These are phyloP conservation scores for Ambrosiella xylebori DNA, from an alignment of 2,329 filamentous ascomycete genomes.

Conservation along the genomic window DNA sequence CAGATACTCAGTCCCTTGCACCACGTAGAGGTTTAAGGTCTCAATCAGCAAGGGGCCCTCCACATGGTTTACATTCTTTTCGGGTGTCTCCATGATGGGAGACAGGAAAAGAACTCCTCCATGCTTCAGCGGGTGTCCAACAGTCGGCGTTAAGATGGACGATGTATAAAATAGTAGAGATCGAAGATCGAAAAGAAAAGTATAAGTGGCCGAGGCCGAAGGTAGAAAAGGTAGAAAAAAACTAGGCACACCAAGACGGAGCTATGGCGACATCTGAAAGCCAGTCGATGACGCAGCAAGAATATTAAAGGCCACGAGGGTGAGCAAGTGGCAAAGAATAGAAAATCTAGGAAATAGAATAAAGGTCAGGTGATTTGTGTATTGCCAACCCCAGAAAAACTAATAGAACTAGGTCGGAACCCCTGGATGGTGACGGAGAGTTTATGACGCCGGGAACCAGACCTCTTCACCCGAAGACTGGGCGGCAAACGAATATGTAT, in stretches of 20 bases:
- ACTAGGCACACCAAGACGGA: not conserved
- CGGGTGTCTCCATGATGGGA: not conserved
- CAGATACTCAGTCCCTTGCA: conserved; percentile 15
- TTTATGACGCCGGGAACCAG: not conserved
- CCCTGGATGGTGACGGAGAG: not conserved
- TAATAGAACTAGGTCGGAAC: not conserved
- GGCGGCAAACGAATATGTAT: conserved; percentile 2
- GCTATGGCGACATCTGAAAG: too few relatives aligned
- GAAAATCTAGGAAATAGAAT: too few relatives aligned
- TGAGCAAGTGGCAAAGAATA: too few relatives aligned
- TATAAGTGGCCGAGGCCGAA: not conserved
- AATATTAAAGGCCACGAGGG: too few relatives aligned
- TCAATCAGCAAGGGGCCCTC: conserved; percentile 16
- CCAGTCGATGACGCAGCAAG: too few relatives aligned
- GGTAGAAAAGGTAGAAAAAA: not conserved
- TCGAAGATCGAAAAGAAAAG: conserved; percentile 5
- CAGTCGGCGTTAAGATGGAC: conserved; percentile 22
- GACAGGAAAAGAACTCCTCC: conserved; percentile 8
- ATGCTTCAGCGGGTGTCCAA: conserved; percentile 19
- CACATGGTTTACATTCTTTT: conserved; percentile 12
- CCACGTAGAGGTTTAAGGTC: conserved; percentile 17
- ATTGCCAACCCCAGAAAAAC: not conserved
- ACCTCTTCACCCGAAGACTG: not conserved
- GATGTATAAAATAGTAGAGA: conserved; percentile 13
- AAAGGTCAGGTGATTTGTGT: too few relatives aligned